Percentiles rank a stretch among this genome's conserved stretches.
Evolutionary conservation across 2,329 filamentous ascomycete species (phyloP).

Genomic region (Aureobasidium sp.): DNA sequence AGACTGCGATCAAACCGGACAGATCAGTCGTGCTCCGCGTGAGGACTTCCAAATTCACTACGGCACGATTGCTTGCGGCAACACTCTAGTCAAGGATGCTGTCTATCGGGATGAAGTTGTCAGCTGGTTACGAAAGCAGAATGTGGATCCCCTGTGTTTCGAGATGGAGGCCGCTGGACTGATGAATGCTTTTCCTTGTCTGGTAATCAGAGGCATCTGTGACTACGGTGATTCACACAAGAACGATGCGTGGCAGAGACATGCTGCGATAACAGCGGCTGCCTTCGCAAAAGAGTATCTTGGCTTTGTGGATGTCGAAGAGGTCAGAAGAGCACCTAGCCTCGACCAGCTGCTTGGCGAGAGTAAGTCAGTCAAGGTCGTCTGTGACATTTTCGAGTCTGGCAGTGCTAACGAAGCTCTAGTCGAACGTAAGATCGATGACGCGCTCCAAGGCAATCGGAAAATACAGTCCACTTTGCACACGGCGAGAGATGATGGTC

Average conservation of each 20-base stretch:
- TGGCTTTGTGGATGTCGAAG: too few species aligned
- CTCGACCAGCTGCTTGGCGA: too few species aligned
- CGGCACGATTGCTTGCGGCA: not conserved
- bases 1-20: not conserved
- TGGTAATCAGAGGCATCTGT: slow-evolving; percentile 30
- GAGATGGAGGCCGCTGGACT: slow-evolving; percentile 27
- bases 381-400: too few species aligned
- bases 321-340: too few species aligned
- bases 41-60: not conserved
- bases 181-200: slow-evolving; percentile 26
- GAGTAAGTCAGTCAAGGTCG: too few species aligned
- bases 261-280: slow-evolving; percentile 23
- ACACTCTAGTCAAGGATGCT: not conserved
- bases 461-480: too few species aligned
- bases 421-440: too few species aligned
- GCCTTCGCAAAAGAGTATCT: too few species aligned
- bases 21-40: not conserved
- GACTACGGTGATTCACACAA: slow-evolving; percentile 30
- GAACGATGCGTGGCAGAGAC: slow-evolving; percentile 28
- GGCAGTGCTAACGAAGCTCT: too few species aligned
- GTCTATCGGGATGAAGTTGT: not conserved
- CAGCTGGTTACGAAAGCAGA: not conserved
- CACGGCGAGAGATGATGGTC: too few species aligned
- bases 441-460: too few species aligned
- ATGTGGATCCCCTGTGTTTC: slow-evolving; percentile 13